Conservation (phyloP, 2,329 filamentous ascomycete genomes). For the Ampelomyces quisqualis region DNA sequence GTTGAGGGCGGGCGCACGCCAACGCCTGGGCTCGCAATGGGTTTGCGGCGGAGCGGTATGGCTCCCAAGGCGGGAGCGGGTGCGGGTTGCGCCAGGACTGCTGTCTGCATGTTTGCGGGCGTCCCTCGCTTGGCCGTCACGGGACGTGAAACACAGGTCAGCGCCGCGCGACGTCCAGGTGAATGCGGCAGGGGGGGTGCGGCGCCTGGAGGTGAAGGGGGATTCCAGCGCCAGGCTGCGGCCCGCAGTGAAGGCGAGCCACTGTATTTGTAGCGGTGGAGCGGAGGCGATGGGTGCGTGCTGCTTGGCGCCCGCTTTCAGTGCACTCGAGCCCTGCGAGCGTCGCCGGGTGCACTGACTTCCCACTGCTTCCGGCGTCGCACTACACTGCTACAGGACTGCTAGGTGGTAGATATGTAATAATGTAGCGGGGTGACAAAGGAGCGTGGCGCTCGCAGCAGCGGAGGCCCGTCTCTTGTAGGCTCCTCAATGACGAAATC, state of each 20-base stretch:
- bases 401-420: no score
- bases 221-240: slow-evolving; percentile 2
- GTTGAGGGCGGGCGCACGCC: slow-evolving; percentile 32
- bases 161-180: slow-evolving; percentile 29
- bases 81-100: slow-evolving; percentile 30
- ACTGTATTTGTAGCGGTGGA: slow-evolving; percentile 22
- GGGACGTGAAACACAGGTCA: slow-evolving; percentile 29
- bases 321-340: slow-evolving; percentile 16
- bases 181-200: slow-evolving; percentile 10
- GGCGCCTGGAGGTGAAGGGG: not conserved
- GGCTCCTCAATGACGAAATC: no score
- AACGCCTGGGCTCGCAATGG: slow-evolving; percentile 36
- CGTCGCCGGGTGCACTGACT: slow-evolving; percentile 17
- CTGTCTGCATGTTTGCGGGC: slow-evolving; percentile 28
- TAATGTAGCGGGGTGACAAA: no score
- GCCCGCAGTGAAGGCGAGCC: slow-evolving; percentile 10
- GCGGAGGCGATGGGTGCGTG: slow-evolving; percentile 10
- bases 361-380: slow-evolving; percentile 29
- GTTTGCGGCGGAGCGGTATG: slow-evolving; percentile 38
- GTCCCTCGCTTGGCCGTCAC: slow-evolving; percentile 21
- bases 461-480: no score
- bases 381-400: slow-evolving; percentile 6
- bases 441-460: no score
- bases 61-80: slow-evolving; percentile 29
- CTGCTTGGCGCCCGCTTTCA: slow-evolving; percentile 30